Evolutionary conservation across 2,329 filamentous ascomycete genomes (phyloP).

Genomic region (Neoarthrinium moseri): DNA sequence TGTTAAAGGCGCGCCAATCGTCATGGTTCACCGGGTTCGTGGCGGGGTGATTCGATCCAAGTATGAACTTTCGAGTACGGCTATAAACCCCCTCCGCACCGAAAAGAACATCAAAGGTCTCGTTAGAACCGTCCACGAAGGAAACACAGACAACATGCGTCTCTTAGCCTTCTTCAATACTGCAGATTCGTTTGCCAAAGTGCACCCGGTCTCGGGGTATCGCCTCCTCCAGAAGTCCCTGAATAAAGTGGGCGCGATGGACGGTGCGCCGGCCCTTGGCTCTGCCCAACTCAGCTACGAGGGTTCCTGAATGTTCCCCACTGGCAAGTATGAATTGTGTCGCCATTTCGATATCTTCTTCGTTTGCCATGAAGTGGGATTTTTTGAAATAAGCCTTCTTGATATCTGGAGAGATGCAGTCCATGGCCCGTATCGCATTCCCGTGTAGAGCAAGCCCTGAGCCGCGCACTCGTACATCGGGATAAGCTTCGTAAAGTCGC

Average conservation of each 20-base stretch:
- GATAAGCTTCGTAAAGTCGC: conserved; percentile 13
- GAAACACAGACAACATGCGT: neutral
- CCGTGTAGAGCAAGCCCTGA: conserved; percentile 14
- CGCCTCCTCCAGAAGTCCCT: conserved; percentile 13
- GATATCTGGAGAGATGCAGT: conserved; percentile 12
- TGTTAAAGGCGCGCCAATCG: conserved; percentile 10
- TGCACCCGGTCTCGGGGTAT: conserved; percentile 6
- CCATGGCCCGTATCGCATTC: conserved; percentile 16
- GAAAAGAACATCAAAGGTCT: conserved; percentile 9
- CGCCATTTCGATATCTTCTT: conserved; percentile 16
- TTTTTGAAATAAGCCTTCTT: conserved; percentile 15
- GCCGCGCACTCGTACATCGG: conserved; percentile 11
- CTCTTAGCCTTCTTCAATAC: neutral
- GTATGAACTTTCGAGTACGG: conserved; percentile 3
- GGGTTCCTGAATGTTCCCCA: conserved; percentile 9
- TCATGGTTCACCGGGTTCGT: conserved; percentile 10
- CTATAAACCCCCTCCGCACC: conserved; percentile 11
- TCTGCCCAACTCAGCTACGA: conserved; percentile 15
- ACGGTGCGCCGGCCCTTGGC: conserved; percentile 14
- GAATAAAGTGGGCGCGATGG: conserved; percentile 15
- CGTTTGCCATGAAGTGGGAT: conserved; percentile 16
- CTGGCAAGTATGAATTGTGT: conserved; percentile 14
- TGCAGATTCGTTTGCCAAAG: neutral
- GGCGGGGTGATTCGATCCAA: conserved; percentile 8
- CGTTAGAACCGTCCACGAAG: conserved; percentile 7